Evolutionary conservation across 129 eudicot species (phyloP), one percentile per base, ranked within the genome.

Genomic region (Apium graveolens): DNA sequence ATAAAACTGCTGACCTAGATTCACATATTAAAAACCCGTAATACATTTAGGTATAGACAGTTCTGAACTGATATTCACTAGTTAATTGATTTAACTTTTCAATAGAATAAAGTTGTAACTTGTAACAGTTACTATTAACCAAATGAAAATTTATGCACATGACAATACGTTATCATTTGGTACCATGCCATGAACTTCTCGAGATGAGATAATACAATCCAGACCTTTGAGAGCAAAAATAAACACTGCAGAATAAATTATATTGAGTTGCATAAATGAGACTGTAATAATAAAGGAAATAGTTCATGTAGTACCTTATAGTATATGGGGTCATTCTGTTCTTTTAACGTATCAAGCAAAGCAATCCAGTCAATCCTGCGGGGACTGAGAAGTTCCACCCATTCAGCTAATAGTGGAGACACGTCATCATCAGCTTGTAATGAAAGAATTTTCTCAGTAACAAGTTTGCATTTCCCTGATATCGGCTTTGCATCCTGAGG

Each of bases 321-420:
- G 81, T 84, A 89, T 60, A 87, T 24, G 39, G 41, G 82, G 38
- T 70, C 11, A 72, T 87, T 92, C 78, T 80, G 79, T 20, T 82
- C 88, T 81, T 90, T 89, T 82, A 90, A 66, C 73, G 75, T 87
- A 65, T 87, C 91, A 78, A 92, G 97, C 78, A 96, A 83, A 45
- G 38, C 70, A 81, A 87, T 70, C 99, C 99, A 96, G 81, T 96
- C 99, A 76, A 85, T 77, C 85, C 91, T 83, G 78, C 76, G 85
- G 48, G 99, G 99, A 74, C 89, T 79, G 35, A 89, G 87, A 51
- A 92, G 96, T 77, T 83, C 92, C 29, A 74, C 78, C 99, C 99
- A 96, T 81, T 96, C 97, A 14, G 90, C 79, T 43, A 96, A 69
- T 48, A 89, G 66, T n/a, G 91, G 81, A 29, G 88, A 69, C 49